Evolutionary conservation across 345 rosid genomes (phyloP), one percentile per base, ranked within the genome.

Genomic region (Laguncularia racemosa): DNA sequence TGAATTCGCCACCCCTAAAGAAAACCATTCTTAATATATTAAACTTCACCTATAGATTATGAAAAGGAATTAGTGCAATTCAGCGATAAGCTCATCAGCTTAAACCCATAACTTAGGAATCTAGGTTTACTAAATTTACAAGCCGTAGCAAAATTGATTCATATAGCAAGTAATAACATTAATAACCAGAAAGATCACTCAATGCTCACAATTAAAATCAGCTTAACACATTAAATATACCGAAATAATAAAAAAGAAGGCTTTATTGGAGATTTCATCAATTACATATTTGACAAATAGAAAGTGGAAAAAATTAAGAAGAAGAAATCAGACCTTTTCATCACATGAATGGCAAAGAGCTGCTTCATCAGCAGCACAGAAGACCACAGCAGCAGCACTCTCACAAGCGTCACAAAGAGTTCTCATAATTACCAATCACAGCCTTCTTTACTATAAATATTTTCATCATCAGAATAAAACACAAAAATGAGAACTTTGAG

Each of bases 311-410:
- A 23, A 23, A 23, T 23, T 26, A 44, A 26, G 18, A 33, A 48
- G 44, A 9, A 44, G 12, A 62, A 46, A 43, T 48, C 57, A 45
- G 20, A 80, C 97, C 84, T 81, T 85, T 19, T 81, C 79, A 58
- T 88, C 98, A 62, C 96, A 91, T 67, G 87, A 69, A 67, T 59
- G 73, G 69, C 95, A 91, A 47, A 91, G 91, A 14, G 95, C 86
- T 15, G 96, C 95, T 76, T 88, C 95, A 63, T 88, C 89, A 38
- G 90, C 95, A 21, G 96, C 96, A 54, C 96, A 91, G 75, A 88
- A 91, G 48, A 85, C 76, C 53, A 74, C 64, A n/a, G 97, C 97
- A 49, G 88, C 85, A 57, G 91, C 86, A 54, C 80, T 80, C 71
- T 91, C 96, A 63, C 97, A 91, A n/a, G 78, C 81, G 65, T 91